phyloP scores from a whole-genome alignment of 495 filamentous ascomycete species.

The Delitschia confertaspora region DNA sequence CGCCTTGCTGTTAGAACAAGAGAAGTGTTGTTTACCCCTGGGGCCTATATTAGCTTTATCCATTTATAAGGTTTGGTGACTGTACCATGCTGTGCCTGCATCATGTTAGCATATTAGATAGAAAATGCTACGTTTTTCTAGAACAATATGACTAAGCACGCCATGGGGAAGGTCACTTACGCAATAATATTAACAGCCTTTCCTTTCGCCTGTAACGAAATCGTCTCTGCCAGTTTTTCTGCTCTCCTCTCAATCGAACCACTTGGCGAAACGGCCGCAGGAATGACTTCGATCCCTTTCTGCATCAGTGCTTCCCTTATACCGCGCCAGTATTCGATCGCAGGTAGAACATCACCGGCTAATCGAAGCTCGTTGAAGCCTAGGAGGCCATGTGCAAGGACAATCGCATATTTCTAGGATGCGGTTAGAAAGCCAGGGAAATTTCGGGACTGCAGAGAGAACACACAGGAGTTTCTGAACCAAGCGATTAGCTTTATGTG shows the following conservation, averaged over 20 bases:
- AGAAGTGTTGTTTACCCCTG: conserved; percentile 12
- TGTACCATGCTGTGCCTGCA: conserved; percentile 66
- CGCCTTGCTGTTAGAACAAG: neutral
- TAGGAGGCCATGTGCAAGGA: conserved; percentile 83
- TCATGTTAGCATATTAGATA: conserved; percentile 1
- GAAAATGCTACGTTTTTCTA: neutral
- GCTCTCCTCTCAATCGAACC: conserved; percentile 72
- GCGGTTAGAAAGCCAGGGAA: neutral
- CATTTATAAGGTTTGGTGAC: neutral
- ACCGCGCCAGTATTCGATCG: conserved; percentile 85
- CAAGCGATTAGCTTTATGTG: neutral
- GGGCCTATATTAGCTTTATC: neutral
- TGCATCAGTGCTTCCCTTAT: conserved; percentile 68
- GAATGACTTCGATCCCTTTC: conserved; percentile 71
- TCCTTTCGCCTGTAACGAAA: conserved; percentile 56
- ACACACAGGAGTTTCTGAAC: conserved; percentile 14
- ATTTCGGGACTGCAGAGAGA: neutral
- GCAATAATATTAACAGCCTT: conserved; percentile 83
- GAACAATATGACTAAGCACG: conserved; percentile 33
- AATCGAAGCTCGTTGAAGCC: conserved; percentile 81
- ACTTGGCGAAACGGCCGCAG: conserved; percentile 67
- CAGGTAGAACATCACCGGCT: conserved; percentile 59
- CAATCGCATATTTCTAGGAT: conserved; percentile 54
- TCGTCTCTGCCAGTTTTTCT: conserved; percentile 53
- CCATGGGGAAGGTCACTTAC: conserved; percentile 39